Conservation (phyloP, 208 protist genomes). For the Trypanosoma rangeli region DNA sequence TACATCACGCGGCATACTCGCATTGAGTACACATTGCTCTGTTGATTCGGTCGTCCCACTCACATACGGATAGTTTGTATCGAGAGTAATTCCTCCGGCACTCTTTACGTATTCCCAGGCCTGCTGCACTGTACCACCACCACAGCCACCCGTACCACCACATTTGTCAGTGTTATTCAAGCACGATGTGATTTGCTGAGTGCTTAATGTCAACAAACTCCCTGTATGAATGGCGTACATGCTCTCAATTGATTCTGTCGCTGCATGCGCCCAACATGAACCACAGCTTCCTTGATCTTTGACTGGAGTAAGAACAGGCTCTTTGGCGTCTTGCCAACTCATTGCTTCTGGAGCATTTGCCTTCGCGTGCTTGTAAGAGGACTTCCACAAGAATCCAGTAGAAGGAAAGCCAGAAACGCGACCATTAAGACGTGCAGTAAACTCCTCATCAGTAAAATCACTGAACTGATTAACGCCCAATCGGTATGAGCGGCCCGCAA, state of each 20-base stretch:
- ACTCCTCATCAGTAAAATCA: slow-evolving; percentile 52
- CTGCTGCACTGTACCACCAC: slow-evolving; percentile 70
- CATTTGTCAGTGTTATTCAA: slow-evolving; percentile 52
- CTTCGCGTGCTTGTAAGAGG: neutral
- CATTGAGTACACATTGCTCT: slow-evolving; percentile 20
- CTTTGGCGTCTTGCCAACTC: slow-evolving; percentile 32
- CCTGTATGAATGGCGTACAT: slow-evolving; percentile 59
- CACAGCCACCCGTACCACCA: slow-evolving; percentile 72
- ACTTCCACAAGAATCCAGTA: neutral
- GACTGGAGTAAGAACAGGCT: slow-evolving; percentile 54
- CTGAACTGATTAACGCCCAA: slow-evolving; percentile 49
- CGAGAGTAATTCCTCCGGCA: slow-evolving; percentile 52
- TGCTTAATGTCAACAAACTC: slow-evolving; percentile 75
- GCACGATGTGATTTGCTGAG: slow-evolving; percentile 94
- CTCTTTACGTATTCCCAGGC: slow-evolving; percentile 77
- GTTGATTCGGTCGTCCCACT: slow-evolving; percentile 48
- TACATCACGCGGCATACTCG: slow-evolving; percentile 20
- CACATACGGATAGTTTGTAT: slow-evolving; percentile 78
- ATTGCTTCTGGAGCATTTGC: slow-evolving; percentile 9
- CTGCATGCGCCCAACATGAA: slow-evolving; percentile 71
- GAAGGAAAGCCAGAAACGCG: neutral
- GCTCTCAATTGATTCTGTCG: slow-evolving; percentile 77
- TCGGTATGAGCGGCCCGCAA: slow-evolving; percentile 15
- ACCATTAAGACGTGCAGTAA: slow-evolving; percentile 24
- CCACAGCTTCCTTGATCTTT: slow-evolving; percentile 84